Evolutionary conservation across 169 alveolate genomes (phyloP).

Genomic region (Neospora caninum): DNA sequence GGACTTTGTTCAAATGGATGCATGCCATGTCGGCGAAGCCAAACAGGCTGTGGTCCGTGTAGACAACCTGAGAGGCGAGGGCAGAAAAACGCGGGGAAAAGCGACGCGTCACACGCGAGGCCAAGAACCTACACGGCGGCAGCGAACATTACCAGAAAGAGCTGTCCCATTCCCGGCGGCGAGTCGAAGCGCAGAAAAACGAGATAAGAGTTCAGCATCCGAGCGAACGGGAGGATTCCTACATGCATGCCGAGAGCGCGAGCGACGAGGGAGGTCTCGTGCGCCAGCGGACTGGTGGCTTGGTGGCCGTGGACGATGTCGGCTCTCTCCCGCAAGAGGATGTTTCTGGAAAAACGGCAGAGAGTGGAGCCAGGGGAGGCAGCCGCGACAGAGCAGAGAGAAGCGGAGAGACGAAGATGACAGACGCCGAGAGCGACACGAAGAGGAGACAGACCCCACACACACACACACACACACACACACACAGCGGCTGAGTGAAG

Average conservation of each 20-base stretch:
- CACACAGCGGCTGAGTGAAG: background rate
- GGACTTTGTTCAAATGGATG: conserved; percentile 91
- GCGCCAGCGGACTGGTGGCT: conserved; percentile 68
- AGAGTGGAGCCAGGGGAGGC: background rate
- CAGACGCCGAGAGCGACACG: background rate
- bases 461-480: too few species aligned
- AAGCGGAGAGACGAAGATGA: background rate
- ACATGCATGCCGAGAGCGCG: conserved; percentile 49
- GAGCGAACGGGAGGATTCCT: too few species aligned
- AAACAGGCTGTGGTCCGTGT: conserved; percentile 99
- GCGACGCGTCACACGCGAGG: too few species aligned
- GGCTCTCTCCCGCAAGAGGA: conserved; percentile 94
- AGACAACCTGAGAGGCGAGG: conserved; percentile 78
- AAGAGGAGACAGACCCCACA: background rate
- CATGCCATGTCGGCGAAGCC: conserved; percentile 96
- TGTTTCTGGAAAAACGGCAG: conserved; percentile 82
- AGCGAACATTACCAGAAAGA: too few species aligned
- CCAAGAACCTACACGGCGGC: too few species aligned
- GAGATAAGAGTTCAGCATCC: too few species aligned
- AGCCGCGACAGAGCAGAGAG: background rate
- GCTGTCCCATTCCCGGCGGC: too few species aligned
- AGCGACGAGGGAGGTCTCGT: conserved; percentile 44
- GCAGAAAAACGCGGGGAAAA: too few species aligned
- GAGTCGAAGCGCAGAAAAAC: too few species aligned
- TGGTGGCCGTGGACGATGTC: conserved; percentile 96